These are phyloP conservation scores for Luffa acutangula DNA, from an alignment of 306 rosid genomes.

Conservation along the genomic window DNA sequence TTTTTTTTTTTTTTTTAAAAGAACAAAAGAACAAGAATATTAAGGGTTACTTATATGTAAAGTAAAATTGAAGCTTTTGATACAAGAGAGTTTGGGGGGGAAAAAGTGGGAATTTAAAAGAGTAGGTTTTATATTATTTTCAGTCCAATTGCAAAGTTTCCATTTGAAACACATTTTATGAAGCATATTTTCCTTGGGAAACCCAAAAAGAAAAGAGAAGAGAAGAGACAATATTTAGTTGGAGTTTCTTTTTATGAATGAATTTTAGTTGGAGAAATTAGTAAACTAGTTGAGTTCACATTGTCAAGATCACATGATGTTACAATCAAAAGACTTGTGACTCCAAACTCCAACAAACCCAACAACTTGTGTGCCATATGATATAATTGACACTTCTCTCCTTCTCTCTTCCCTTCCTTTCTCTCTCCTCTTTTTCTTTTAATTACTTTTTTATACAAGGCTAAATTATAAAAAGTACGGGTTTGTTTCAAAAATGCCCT, in stretches of 20 bases:
- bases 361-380: background rate
- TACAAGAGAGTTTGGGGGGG: too few relatives aligned
- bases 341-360: background rate
- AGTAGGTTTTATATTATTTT: background rate
- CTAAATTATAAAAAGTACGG: too few relatives aligned
- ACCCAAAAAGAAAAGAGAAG: background rate
- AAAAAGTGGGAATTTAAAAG: background rate
- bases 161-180: background rate
- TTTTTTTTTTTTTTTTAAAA: too few relatives aligned
- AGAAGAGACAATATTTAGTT: background rate
- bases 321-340: background rate
- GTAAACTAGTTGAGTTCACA: background rate
- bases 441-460: too few relatives aligned
- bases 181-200: background rate
- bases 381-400: background rate
- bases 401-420: background rate
- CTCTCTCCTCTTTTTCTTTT: too few relatives aligned
- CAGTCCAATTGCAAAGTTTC: background rate
- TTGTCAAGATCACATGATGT: conserved; percentile 4
- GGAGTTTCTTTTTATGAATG: background rate
- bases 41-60: too few relatives aligned
- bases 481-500: too few relatives aligned
- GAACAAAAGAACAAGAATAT: too few relatives aligned
- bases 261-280: background rate
- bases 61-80: background rate